A percentile compares a stretch with the other conserved stretches of the same genome.
These are phyloP conservation scores for Beta lomatogona DNA, from an alignment of 179 eudicot genomes.

Conservation along the genomic window DNA sequence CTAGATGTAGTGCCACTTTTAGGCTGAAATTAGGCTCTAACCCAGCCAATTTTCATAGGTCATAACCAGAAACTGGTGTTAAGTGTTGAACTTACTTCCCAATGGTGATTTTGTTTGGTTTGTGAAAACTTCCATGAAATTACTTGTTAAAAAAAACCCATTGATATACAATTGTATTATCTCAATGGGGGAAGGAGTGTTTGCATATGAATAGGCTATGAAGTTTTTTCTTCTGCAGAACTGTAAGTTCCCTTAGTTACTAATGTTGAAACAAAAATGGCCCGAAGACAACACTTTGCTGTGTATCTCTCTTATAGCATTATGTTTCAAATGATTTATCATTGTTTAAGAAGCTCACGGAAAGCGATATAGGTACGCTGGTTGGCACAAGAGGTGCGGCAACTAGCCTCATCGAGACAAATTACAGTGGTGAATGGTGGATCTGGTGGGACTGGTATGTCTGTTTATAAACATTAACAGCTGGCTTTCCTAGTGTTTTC, in stretches of 20 bases:
- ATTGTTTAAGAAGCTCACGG: slow-evolving; percentile 3
- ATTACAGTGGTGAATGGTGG: slow-evolving; percentile 79
- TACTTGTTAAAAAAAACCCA: not conserved
- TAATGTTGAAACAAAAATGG: not conserved
- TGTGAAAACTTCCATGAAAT: not conserved
- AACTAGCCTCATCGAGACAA: slow-evolving; percentile 63
- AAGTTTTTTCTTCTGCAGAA: not conserved
- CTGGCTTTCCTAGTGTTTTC: not conserved
- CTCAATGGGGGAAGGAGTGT: not conserved
- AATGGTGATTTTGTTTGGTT: not conserved
- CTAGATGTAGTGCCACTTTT: not conserved
- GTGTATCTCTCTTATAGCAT: not conserved
- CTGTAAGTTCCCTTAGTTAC: not conserved
- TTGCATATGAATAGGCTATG: not conserved
- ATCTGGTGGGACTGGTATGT: slow-evolving; percentile 55
- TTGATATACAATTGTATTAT: not conserved
- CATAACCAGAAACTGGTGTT: no score
- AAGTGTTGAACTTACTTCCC: not conserved
- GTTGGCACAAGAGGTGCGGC: slow-evolving; percentile 83
- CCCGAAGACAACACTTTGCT: not conserved
- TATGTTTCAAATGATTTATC: slow-evolving; percentile 11
- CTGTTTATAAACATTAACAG: not conserved
- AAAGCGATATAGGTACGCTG: slow-evolving; percentile 64
- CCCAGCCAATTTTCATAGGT: not conserved
- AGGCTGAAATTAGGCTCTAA: not conserved